Base-by-base conservation (phyloP, 2,329 filamentous ascomycete species). In the Didymellaceae sp. region DNA sequence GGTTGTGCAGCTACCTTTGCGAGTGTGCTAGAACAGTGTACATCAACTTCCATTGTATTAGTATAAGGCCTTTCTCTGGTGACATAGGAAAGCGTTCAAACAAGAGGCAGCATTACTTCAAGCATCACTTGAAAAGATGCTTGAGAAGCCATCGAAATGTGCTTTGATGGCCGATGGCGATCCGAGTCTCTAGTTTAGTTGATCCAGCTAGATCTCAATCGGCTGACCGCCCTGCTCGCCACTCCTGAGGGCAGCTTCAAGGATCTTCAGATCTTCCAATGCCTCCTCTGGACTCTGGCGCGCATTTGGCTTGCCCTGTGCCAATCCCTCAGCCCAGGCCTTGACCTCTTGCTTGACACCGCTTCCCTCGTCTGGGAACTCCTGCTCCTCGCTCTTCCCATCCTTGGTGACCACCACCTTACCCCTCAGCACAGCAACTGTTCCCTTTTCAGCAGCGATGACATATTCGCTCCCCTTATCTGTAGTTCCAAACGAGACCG, bases 331-430 rank as follows among this genome's bases (percentile, higher is more conserved):
- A 0, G 78, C 85, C 82, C 84, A 88, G 5, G 81, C 84, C 53
- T 77, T 77, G 7, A 88, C 78, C 70, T 88, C 86, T 43, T 82
- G 79, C 52, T 75, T 76, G 4, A 88, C 84, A 7, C 82, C 83
- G 25, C 68, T 77, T 10, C 75, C 77, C 58, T 80, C 76, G 43
- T 79, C 74, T 2, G 66, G 61, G 58, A 83, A 83, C 16, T 77
- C 74, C 49, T 74, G 73, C 22, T 72, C 72, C 32, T 73, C 72
- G 34, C 62, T 57, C 21, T 60, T 42, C 5, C 55, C 58, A 31
- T 43, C 63, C 3, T 50, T 61, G 3, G 68, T 55, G 0, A 56
- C 58, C 1, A 76, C 72, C 1, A 77, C 73, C 30, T 66, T 72
- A 11, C 79, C 78, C n/a, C 76, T 72, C 11, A 68, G 61, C 6